Base-by-base conservation (phyloP, 768 basidiomycete genomes). In the Lactarius indigo region DNA sequence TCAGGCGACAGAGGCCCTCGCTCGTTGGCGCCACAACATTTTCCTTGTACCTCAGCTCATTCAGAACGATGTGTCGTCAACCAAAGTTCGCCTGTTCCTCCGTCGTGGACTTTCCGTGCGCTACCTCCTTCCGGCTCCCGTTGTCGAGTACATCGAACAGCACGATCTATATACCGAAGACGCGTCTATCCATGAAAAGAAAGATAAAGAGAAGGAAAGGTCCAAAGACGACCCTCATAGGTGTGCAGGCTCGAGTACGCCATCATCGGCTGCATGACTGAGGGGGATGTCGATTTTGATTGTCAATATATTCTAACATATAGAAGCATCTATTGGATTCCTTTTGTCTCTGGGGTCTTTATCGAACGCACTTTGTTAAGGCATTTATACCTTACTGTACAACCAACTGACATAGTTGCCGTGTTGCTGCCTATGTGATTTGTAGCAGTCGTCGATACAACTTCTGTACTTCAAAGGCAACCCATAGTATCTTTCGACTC, bases 41-140 rank as follows among this genome's bases (percentile, higher is more conserved):
- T 88, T 94, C 73, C 86, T 98, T 67, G 90, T 97, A 72, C 89
- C 91, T 63, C 95, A 97, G 76, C 84, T 96, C 63, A 96, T 98
- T 70, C 94, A 96, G 79, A 98, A 98, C 74, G 95, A 98, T 74
- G 95, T 98, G 55, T 96, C 94, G 8, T 94, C 92, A 70, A 97
- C 96, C 26, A 98, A 97, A 82, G 94, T 87, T 70, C 88, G 90
- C 39, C 76, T 92, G 35, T 91, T 92, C 79, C 79, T 93, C 61
- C 82, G 90, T 72, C 83, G 90, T 70, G 91, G 91, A 13, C 83
- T 94, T 35, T 91, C 89, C 37, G 87, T 91, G 70, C 88, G 91
- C 71, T 99, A 98, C 78, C 84, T 99, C 50, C 83, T 98, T 59
- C 97, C 97, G 12, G 84, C 89, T 59, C 85, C 87, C 42, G 96